Base-by-base conservation (phyloP, 2,329 filamentous ascomycete species). In the Neoascochyta sp. region DNA sequence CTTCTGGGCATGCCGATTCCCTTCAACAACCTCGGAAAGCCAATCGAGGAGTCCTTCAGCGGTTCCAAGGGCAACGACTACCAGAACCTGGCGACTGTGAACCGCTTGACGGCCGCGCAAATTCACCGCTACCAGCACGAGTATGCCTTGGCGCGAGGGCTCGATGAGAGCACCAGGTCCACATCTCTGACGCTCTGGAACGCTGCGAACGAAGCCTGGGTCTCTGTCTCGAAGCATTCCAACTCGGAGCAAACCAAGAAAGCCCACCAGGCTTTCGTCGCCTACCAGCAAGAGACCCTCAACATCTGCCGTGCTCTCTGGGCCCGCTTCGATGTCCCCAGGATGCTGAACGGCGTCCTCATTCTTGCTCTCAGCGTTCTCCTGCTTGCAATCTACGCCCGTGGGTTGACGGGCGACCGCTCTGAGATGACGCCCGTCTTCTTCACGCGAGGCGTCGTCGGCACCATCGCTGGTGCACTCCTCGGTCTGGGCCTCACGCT, bases 1-100 rank as follows among this genome's bases (percentile, higher is more conserved):
- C 74, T 98, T 1, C 71, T 98, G 2, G 92, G 92, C 7, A 75
- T 95, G 39, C 90, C 92, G 0, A 89, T 98, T 39, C 92, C 92
- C 0, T 98, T 87, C 69, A 98, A 96, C 62, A 98, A 92, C 56
- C 75, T 98, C 5, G 92, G 92, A 28, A 80, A 77, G 5, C 92
- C 92, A 0, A 95, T 98, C 40, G 86, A 94, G 45, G 92, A 98
- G 63, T 89, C 88, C 3, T 98, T 98, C 63, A 74, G 82, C 11
- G 85, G 86, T 1, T 63, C 68, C 2, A 71, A 75, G 13, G 83
- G 83, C 16, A 74, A 76, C 18, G 75, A 86, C 38, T 92, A 82
- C 76, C 70, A 78, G 25, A 92, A 86, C 44, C 68, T 98, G 22
- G 86, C 85, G 0, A 70, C 75, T 3, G 88, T 89, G 1, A 85